phyloP scores from a whole-genome alignment of 495 filamentous ascomycete genomes.

The Talaromyces thailandensis region DNA sequence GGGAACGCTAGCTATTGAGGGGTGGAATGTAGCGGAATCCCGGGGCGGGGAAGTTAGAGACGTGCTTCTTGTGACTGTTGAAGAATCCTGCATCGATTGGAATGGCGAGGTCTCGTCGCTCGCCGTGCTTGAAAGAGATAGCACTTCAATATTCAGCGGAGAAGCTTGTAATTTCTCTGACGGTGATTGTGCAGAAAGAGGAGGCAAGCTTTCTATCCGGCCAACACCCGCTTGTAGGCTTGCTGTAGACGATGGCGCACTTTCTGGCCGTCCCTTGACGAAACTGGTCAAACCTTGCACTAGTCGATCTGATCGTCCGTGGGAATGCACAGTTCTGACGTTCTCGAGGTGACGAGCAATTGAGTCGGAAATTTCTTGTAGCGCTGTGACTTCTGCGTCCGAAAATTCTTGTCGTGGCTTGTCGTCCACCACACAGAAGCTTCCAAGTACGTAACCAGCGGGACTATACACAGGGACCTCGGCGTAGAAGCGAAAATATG shows the following conservation, averaged over 20 bases:
- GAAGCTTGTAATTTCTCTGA: background rate
- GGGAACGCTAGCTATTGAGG: background rate
- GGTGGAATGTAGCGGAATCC: background rate
- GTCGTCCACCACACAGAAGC: background rate
- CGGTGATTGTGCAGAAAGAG: background rate
- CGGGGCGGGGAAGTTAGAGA: background rate
- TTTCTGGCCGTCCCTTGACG: slow-evolving; percentile 18
- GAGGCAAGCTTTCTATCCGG: background rate
- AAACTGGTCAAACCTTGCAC: slow-evolving; percentile 25
- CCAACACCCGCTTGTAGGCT: background rate
- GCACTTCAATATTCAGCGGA: background rate
- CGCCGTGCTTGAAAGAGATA: background rate
- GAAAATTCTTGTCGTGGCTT: background rate
- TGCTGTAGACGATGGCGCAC: background rate
- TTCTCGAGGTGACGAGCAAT: slow-evolving; percentile 12
- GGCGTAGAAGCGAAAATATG: background rate
- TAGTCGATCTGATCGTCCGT: slow-evolving; percentile 20
- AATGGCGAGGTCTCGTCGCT: background rate
- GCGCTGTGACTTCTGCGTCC: background rate
- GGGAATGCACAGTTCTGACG: slow-evolving; percentile 17
- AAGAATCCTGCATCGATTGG: background rate
- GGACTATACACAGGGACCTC: background rate
- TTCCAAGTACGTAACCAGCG: background rate
- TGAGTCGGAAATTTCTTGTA: background rate
- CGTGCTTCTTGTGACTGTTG: background rate